A percentile compares a stretch with the other conserved stretches of the same genome.
Conservation (phyloP, 176 grass and related monocot genomes). For the Tillandsia leiboldiana region DNA sequence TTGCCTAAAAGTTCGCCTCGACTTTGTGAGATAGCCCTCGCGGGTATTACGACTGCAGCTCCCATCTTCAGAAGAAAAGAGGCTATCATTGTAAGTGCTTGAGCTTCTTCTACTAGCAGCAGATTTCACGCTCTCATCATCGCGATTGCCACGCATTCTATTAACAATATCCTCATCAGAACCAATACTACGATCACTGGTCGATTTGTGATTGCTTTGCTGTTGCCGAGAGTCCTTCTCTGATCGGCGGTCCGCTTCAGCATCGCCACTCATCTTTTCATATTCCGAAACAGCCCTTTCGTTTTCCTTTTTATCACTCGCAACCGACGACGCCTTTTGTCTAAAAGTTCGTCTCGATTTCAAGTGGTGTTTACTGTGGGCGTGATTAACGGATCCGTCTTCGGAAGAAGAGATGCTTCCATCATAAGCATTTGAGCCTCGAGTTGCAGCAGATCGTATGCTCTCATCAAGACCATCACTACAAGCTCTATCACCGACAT, state of each 20-base stretch:
- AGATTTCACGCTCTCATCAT: no score
- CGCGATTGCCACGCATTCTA: slow-evolving; percentile 5
- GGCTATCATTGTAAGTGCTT: slow-evolving; percentile 37
- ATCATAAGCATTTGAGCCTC: slow-evolving; percentile 6
- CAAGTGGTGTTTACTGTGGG: neutral
- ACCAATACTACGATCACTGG: slow-evolving; percentile 5
- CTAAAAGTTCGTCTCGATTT: slow-evolving; percentile 39
- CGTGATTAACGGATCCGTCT: neutral
- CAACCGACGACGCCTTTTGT: slow-evolving; percentile 11
- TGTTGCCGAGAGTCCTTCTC: no score
- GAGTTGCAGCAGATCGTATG: neutral
- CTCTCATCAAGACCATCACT: slow-evolving; percentile 14
- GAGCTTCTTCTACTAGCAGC: slow-evolving; percentile 19
- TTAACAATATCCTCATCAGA: slow-evolving; percentile 23
- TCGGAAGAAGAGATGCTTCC: slow-evolving; percentile 17
- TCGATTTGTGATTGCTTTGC: no score
- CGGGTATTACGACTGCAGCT: slow-evolving; percentile 2
- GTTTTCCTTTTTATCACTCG: slow-evolving; percentile 22
- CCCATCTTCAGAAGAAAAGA: slow-evolving; percentile 25
- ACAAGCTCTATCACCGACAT: slow-evolving; percentile 2
- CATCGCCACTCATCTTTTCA: slow-evolving; percentile 6
- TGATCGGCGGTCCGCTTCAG: no score
- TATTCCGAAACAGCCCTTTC: slow-evolving; percentile 13
- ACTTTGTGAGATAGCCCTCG: slow-evolving; percentile 19
- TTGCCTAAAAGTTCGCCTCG: slow-evolving; percentile 35